Evolutionary conservation across 192 early-diverging fungal species (phyloP).

Genomic region (Linnemannia schmuckeri): DNA sequence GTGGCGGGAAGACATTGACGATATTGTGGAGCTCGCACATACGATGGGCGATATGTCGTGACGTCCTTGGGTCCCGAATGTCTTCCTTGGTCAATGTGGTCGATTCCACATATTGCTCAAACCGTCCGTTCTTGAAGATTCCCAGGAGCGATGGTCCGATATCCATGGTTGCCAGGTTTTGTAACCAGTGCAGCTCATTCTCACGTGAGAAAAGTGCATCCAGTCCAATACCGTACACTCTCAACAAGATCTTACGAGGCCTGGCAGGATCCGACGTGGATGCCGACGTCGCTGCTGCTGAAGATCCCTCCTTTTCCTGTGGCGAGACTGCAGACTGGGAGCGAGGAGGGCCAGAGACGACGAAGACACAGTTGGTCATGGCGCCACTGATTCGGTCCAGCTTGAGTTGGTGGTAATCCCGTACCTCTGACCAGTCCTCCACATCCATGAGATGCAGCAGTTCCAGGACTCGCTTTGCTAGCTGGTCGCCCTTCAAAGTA

Average conservation of each 20-base stretch:
- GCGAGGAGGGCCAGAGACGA: slow-evolving; percentile 36
- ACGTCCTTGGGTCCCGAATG: slow-evolving; percentile 72
- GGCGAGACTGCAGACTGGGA: background rate
- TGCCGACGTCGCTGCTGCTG: background rate
- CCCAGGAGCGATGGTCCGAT: slow-evolving; percentile 81
- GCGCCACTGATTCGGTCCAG: slow-evolving; percentile 53
- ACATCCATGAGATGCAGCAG: slow-evolving; percentile 43
- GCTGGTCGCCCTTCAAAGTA: slow-evolving; percentile 33
- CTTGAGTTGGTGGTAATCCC: slow-evolving; percentile 30
- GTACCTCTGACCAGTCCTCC: slow-evolving; percentile 51
- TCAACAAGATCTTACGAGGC: slow-evolving; percentile 66
- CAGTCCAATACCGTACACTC: slow-evolving; percentile 86
- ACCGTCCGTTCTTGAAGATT: slow-evolving; percentile 86
- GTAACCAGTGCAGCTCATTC: slow-evolving; percentile 85
- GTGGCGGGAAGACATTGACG: slow-evolving; percentile 72
- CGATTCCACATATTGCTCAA: slow-evolving; percentile 88
- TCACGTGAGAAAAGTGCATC: slow-evolving; percentile 82
- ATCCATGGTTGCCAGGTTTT: slow-evolving; percentile 73
- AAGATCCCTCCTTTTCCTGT: background rate
- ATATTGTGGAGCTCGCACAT: slow-evolving; percentile 80
- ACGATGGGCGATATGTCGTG: slow-evolving; percentile 78
- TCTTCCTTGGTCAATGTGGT: slow-evolving; percentile 78
- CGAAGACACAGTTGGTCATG: slow-evolving; percentile 54
- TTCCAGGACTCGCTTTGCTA: slow-evolving; percentile 32
- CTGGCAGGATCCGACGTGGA: background rate